phyloP scores from a whole-genome alignment of 164 flowering plant species.

The Platanus orientalis region DNA sequence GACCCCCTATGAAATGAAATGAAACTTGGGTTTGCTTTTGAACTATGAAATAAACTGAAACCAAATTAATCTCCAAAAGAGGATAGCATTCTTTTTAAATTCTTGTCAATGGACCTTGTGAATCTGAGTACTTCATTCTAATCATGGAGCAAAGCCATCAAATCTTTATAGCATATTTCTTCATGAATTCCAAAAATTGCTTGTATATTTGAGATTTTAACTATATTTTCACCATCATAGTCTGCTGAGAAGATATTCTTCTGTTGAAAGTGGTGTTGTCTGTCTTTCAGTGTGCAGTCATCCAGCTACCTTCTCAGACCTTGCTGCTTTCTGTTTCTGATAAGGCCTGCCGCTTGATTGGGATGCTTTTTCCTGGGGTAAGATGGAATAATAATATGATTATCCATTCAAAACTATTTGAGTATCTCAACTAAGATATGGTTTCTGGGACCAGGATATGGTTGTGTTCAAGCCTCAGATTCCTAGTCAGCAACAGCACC shows the following conservation, averaged over 20 bases:
- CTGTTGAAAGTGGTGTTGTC: background rate
- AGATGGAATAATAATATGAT: slow-evolving; percentile 15
- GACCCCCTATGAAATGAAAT: no score
- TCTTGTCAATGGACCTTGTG: no score
- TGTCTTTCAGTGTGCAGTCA: slow-evolving; percentile 81
- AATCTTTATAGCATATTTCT: background rate
- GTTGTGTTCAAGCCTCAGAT: slow-evolving; percentile 93
- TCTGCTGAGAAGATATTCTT: no score
- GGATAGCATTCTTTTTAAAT: no score
- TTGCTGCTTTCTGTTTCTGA: slow-evolving; percentile 91
- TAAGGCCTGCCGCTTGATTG: slow-evolving; percentile 93
- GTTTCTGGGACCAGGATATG: slow-evolving; percentile 58
- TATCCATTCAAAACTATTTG: background rate
- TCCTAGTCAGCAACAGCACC: slow-evolving; percentile 43
- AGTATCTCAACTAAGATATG: background rate
- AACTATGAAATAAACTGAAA: no score
- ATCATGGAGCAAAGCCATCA: background rate
- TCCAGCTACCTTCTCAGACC: slow-evolving; percentile 91
- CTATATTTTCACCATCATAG: no score
- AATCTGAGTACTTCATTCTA: no score
- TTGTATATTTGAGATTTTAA: background rate
- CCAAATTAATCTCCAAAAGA: no score
- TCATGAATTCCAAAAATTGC: background rate
- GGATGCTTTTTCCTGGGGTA: slow-evolving; percentile 99
- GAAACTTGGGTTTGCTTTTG: no score